Percentiles rank a stretch among this genome's conserved stretches.
phyloP scores from a whole-genome alignment of 1,284 basidiomycete genomes.

The Rugosomyces carneus region DNA sequence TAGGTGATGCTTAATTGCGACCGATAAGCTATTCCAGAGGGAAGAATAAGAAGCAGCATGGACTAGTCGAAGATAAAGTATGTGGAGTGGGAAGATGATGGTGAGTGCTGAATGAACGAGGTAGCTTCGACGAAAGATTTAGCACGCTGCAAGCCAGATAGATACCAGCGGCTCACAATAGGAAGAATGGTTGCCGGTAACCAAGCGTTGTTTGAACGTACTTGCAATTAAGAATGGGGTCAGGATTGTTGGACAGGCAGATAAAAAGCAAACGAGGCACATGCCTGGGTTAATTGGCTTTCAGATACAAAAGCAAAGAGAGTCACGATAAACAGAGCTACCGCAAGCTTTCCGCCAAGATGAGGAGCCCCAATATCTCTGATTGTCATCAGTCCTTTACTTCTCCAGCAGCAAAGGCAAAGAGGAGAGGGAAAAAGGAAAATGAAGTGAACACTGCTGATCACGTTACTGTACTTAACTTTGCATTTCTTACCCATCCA shows the following conservation, averaged over 20 bases:
- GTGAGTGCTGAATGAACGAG: slow-evolving; percentile 67
- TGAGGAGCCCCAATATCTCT: slow-evolving; percentile 22
- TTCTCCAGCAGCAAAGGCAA: slow-evolving; percentile 9
- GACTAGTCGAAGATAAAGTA: slow-evolving; percentile 50
- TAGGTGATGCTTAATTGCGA: slow-evolving; percentile 51
- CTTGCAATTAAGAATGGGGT: slow-evolving; percentile 21
- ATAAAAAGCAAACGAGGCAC: not conserved
- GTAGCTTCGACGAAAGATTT: slow-evolving; percentile 45
- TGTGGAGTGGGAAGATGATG: slow-evolving; percentile 66
- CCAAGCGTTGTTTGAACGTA: slow-evolving; percentile 68
- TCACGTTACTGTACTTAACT: not conserved
- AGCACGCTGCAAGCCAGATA: not conserved
- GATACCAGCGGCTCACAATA: slow-evolving; percentile 50
- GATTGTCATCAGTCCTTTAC: slow-evolving; percentile 19
- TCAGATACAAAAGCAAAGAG: slow-evolving; percentile 63
- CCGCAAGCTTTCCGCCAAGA: slow-evolving; percentile 34
- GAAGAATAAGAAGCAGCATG: slow-evolving; percentile 39
- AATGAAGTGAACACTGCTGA: not conserved
- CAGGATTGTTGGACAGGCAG: not conserved
- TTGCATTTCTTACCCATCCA: not conserved
- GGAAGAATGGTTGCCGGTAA: slow-evolving; percentile 72
- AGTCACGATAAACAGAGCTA: slow-evolving; percentile 46
- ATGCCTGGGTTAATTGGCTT: slow-evolving; percentile 66
- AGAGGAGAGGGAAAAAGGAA: slow-evolving; percentile 5
- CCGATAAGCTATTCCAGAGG: slow-evolving; percentile 43